phyloP scores from a whole-genome alignment of 805 yeast genomes.

The Tetrapisispora taiwanensis region DNA sequence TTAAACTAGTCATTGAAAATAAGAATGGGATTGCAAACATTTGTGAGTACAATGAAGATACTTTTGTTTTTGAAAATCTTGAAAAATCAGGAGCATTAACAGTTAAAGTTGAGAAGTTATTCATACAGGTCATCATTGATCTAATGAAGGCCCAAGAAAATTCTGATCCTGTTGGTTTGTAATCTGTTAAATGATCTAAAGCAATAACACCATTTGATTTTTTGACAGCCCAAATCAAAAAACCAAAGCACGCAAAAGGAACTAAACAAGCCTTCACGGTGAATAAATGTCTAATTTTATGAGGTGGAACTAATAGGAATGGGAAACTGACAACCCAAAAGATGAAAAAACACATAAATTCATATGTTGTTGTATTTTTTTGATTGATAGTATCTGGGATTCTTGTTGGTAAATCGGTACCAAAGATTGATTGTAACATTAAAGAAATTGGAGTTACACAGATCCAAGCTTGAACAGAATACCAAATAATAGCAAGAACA shows the following conservation, averaged over 20 bases:
- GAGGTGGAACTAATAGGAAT: conserved; percentile 73
- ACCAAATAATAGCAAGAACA: conserved; percentile 83
- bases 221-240: conserved; percentile 73
- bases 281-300: conserved; percentile 71
- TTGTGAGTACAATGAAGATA: conserved; percentile 40
- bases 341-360: conserved; percentile 65
- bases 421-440: conserved; percentile 71
- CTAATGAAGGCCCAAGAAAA: conserved; percentile 60
- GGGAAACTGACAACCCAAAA: conserved; percentile 78
- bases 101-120: conserved; percentile 72
- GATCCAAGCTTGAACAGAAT: conserved; percentile 74
- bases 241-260: conserved; percentile 76
- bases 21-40: conserved; percentile 54
- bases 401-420: conserved; percentile 48
- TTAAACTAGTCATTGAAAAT: conserved; percentile 64
- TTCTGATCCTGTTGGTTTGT: conserved; percentile 16
- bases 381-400: conserved; percentile 53
- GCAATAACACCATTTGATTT: conserved; percentile 54
- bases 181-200: conserved; percentile 17
- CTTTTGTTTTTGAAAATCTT: conserved; percentile 53
- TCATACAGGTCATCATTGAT: conserved; percentile 62
- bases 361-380: conserved; percentile 59
- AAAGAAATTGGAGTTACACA: conserved; percentile 76
- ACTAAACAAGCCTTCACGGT: conserved; percentile 69
- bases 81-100: conserved; percentile 79